Evolutionary conservation across 2,329 filamentous ascomycete genomes (phyloP), one percentile per base, ranked within the genome.

Genomic region (Drechslera avenae): DNA sequence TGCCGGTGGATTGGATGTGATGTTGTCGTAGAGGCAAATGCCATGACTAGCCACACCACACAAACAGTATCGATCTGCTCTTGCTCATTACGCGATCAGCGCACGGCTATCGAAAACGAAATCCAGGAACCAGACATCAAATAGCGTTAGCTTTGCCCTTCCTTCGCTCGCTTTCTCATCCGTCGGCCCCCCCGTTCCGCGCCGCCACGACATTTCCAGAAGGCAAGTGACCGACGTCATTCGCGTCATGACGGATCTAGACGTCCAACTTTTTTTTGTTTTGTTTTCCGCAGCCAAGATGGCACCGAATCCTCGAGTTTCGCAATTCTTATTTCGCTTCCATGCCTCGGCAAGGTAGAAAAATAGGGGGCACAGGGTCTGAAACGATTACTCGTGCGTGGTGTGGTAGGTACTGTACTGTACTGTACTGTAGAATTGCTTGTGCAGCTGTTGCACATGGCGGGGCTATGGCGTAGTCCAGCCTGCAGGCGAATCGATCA

Each of bases 151-250:
- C 47, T 16, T 31, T 17, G 31, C 18, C 7, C 2, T 46, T 41
- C 23, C 37, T 21, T 37, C 43, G 43, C 13, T 39, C n/a, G 34
- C 43, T 39, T 39, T 39, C 43, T 18, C 39, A 46, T 35, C 35
- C 28, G 31, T 30, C 23, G 42, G 32, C 14, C 43, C 47, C 32
- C 26, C 44, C 47, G 21, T 43, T 49, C 49, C 46, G 57, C 52
- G 39, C 52, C 40, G 43, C 48, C 43, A 51, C 45, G 26, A 39
- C 33, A 35, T 7, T 23, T 45, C 36, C 34, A 26, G 33, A 35
- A 30, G 30, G 47, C 36, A 37, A 42, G 39, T 52, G 44, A 47
- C 50, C 59, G 56, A 59, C 50, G 51, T 61, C 58, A 61, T 54
- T 23, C 17, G 37, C 53, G 30, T 46, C 56, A 54, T 60, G 51